These are phyloP conservation scores for Sugiyamaella pinicola DNA, from an alignment of 1,139 yeast genomes.

Conservation along the genomic window DNA sequence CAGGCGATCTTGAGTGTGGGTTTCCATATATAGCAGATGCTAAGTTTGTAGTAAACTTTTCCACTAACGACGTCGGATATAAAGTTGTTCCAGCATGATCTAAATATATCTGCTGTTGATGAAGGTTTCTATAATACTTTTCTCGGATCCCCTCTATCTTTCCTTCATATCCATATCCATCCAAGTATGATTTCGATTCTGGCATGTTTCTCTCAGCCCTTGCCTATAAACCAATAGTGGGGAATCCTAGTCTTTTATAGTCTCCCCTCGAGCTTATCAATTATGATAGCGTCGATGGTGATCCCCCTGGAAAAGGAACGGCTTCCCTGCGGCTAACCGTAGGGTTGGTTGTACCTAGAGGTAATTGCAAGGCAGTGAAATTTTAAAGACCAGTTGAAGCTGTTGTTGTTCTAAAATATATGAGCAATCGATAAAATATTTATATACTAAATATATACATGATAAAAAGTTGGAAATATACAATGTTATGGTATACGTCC, in stretches of 20 bases:
- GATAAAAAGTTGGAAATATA: no score
- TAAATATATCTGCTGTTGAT: not conserved
- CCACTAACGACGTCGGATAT: conserved; percentile 39
- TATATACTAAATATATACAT: no score
- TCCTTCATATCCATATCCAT: conserved; percentile 12
- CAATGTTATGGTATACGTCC: no score
- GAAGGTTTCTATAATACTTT: not conserved
- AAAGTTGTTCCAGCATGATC: conserved; percentile 50
- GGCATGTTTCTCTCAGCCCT: not conserved
- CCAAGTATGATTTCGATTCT: not conserved
- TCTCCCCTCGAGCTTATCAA: conserved; percentile 4
- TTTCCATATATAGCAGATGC: conserved; percentile 40
- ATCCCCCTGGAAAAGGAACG: not conserved
- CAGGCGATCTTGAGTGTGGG: conserved; percentile 46
- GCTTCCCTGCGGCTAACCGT: conserved; percentile 3
- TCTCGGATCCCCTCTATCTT: conserved; percentile 6
- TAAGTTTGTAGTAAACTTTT: conserved; percentile 33
- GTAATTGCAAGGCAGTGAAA: no score
- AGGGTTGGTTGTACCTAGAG: not conserved
- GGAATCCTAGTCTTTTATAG: not conserved
- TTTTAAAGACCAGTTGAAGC: no score
- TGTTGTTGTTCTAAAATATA: no score
- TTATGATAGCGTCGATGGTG: not conserved
- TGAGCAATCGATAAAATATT: no score
- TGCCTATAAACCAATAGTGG: not conserved